Evolutionary conservation across 23 red algal species (phyloP), one percentile per base, ranked within the genome.

Genomic region (Agarophyton chilense): DNA sequence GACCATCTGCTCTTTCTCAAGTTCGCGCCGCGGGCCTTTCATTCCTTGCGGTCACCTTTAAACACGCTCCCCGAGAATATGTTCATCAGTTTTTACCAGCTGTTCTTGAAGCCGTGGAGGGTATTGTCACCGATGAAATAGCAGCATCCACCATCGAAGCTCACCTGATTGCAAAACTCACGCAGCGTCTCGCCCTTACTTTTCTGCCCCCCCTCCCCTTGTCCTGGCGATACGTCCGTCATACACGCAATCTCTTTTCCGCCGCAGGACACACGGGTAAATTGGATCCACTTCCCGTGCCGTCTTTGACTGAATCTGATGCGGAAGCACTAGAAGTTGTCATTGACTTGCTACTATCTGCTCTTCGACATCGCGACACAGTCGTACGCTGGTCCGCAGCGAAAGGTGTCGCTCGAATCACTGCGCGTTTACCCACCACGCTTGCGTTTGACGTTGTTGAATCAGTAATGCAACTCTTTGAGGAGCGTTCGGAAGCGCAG

Each of bases 351-450:
- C 52, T 99, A 19, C 74, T 99, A 3, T 64, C 39, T 17, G 58
- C 50, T 25, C 75, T 95, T 29, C 57, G 53, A 12, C 82, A 95
- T 57, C 77, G 51, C 17, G 91, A 99, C 68, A 99, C 97, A 21
- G 75, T 95, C 21, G 91, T 91, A 7, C 78, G 97, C 13, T 99
- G 92, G 91, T 93, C 97, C 17, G 88, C 89, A 22, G 92, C 97
- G 32, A 95, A 95, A 57, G 97, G 89, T 53, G 67, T 96, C 0
- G 97, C 50, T 17, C 84, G 93, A 1, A 57, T 96, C 28, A 84
- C 87, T 16, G 79, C 76, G 29, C 68, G 90, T 60, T 75, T 99
- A 45, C 93, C 97, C 10, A 49, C 50, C 0, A 6, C 24, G 8
- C 67, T 61, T 39, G 78, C 79, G 1, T 43, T 58, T 51, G 89